Percentiles rank a stretch among this genome's conserved stretches.
These are phyloP conservation scores for Chaetomiaceae sp. DNA, from an alignment of 2,329 filamentous ascomycete species.

Conservation along the genomic window DNA sequence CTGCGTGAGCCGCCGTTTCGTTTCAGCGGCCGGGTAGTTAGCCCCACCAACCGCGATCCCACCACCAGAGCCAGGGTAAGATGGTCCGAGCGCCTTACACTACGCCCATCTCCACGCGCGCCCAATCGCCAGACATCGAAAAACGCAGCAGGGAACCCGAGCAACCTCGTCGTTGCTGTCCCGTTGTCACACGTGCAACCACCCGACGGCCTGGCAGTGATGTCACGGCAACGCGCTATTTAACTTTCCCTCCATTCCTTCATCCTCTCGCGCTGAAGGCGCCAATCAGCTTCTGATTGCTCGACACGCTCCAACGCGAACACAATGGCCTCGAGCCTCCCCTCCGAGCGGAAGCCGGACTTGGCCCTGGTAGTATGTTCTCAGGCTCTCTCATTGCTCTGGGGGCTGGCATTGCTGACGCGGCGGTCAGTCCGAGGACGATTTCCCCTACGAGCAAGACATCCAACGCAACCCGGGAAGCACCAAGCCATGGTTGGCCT, in stretches of 20 bases:
- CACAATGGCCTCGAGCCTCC: conserved; percentile 24
- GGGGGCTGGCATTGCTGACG: conserved; percentile 25
- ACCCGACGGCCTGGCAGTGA: conserved; percentile 22
- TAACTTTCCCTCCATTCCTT: conserved; percentile 4
- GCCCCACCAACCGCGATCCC: conserved; percentile 8
- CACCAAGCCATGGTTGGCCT: conserved; percentile 91
- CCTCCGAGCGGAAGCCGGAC: conserved; percentile 39
- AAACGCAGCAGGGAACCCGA: conserved; percentile 20
- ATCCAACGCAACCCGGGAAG: conserved; percentile 79
- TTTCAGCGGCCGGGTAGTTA: not conserved
- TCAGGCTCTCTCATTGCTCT: not conserved
- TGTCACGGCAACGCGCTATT: conserved; percentile 25
- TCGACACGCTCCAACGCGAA: conserved; percentile 2
- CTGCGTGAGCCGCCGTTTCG: not conserved
- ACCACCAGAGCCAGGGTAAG: not conserved
- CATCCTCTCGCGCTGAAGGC: conserved; percentile 13
- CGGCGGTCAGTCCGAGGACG: conserved; percentile 59
- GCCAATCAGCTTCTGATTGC: conserved; percentile 9
- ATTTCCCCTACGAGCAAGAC: conserved; percentile 95
- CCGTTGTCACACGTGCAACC: conserved; percentile 22
- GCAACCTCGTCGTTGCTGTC: conserved; percentile 18
- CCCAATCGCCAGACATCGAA: conserved; percentile 22
- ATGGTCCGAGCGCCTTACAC: conserved; percentile 15
- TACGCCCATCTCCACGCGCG: conserved; percentile 6
- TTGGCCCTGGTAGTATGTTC: conserved; percentile 46